These are phyloP conservation scores for Dalbergia cultrata DNA, from an alignment of 306 rosid species.

Conservation along the genomic window DNA sequence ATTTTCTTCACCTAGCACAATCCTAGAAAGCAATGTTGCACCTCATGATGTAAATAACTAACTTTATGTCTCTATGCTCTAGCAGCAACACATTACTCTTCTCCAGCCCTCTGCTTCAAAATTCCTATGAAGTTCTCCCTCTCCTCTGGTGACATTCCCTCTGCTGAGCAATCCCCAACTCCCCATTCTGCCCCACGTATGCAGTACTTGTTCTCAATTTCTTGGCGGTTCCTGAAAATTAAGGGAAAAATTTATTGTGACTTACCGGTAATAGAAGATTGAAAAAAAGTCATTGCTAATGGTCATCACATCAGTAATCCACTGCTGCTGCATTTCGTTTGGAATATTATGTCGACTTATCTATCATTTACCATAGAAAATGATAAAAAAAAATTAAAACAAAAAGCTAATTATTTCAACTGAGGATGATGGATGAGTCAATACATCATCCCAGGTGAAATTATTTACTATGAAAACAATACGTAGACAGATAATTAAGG, in stretches of 20 bases:
- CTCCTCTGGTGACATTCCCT: conserved; percentile 77
- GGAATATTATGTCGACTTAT: too few relatives aligned
- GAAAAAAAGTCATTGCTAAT: neutral
- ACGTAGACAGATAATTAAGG: neutral
- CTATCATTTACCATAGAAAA: too few relatives aligned
- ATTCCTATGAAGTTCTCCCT: conserved; percentile 75
- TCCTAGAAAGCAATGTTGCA: conserved; percentile 39
- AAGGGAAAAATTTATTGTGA: neutral
- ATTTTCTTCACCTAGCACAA: conserved; percentile 5
- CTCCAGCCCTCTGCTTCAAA: conserved; percentile 77
- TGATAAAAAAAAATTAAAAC: too few relatives aligned
- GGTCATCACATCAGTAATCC: neutral
- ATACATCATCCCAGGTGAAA: neutral
- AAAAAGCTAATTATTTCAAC: too few relatives aligned
- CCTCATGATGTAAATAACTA: conserved; percentile 19
- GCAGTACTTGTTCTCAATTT: conserved; percentile 81
- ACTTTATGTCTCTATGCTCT: conserved; percentile 2
- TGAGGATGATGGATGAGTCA: too few relatives aligned
- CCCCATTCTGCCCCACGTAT: conserved; percentile 97
- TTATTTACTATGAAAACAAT: conserved; percentile 14
- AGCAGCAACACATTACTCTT: conserved; percentile 48
- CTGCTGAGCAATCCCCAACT: conserved; percentile 90
- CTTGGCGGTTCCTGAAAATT: conserved; percentile 69
- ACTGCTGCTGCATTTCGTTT: neutral
- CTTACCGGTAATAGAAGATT: neutral